Evolutionary conservation across 2,329 filamentous ascomycete species (phyloP).

Genomic region (Apiospora arundinis): DNA sequence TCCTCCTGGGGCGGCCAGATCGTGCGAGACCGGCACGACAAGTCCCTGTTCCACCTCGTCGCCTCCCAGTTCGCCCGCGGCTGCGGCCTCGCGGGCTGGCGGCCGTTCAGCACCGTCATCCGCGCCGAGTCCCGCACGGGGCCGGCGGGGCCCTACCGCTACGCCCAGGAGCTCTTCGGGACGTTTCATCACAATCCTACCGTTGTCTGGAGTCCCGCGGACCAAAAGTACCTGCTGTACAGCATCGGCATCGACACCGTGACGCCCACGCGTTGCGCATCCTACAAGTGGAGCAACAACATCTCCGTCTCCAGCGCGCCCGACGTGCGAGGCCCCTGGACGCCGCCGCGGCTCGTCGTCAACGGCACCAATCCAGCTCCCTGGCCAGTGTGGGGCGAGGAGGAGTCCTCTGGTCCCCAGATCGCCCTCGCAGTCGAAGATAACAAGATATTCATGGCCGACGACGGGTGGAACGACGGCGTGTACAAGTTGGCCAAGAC

Average conservation of each 20-base stretch:
- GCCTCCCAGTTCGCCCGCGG: constrained; percentile 51
- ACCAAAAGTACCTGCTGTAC: constrained; percentile 52
- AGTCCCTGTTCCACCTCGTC: constrained; percentile 50
- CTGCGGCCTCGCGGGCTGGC: constrained; percentile 55
- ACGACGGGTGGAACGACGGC: constrained; percentile 33
- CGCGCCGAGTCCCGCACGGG: constrained; percentile 52
- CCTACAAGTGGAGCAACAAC: constrained; percentile 37
- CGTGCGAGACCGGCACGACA: constrained; percentile 47
- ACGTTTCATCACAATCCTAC: constrained; percentile 56
- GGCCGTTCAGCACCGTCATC: constrained; percentile 51
- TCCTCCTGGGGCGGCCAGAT: constrained; percentile 57
- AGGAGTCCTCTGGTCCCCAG: constrained; percentile 33
- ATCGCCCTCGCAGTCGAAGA: constrained; percentile 44
- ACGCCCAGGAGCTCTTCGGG: constrained; percentile 45
- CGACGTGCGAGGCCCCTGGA: constrained; percentile 31
- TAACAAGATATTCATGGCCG: constrained; percentile 42
- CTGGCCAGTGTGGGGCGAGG: constrained; percentile 43
- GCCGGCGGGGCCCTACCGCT: constrained; percentile 51
- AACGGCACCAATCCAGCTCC: constrained; percentile 49
- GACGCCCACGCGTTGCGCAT: constrained; percentile 31
- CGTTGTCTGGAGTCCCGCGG: constrained; percentile 49
- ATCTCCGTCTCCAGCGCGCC: constrained; percentile 41
- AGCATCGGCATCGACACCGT: constrained; percentile 47
- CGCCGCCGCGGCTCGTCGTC: constrained; percentile 28
- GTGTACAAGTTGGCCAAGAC: constrained; percentile 35